A percentile compares a stretch with the other conserved stretches of the same genome.
These are phyloP conservation scores for Penicillium psychrosexuale DNA, from an alignment of 2,329 filamentous ascomycete species.

Conservation along the genomic window DNA sequence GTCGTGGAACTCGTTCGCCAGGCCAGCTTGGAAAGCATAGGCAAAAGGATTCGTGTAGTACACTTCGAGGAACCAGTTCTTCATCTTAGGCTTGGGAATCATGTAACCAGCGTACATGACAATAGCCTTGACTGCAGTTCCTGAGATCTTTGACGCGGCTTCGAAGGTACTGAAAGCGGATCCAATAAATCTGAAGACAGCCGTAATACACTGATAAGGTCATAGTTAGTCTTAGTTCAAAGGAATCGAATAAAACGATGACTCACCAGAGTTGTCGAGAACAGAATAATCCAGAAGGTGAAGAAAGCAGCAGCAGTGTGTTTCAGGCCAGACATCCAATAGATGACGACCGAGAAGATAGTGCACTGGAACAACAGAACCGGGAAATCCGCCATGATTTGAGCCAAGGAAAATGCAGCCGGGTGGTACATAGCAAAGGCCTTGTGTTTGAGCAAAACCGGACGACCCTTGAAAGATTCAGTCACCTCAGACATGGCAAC, in stretches of 20 bases:
- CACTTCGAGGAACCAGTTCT: slow-evolving; percentile 49
- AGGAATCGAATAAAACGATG: neutral
- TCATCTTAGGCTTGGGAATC: slow-evolving; percentile 44
- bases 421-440: slow-evolving; percentile 57
- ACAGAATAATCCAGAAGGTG: slow-evolving; percentile 53
- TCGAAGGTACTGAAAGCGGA: slow-evolving; percentile 55
- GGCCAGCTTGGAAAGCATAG: slow-evolving; percentile 31
- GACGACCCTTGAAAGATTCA: slow-evolving; percentile 57
- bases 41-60: slow-evolving; percentile 34
- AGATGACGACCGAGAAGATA: slow-evolving; percentile 55
- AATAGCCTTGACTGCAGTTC: slow-evolving; percentile 28
- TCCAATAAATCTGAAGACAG: slow-evolving; percentile 54
- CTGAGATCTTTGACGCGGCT: slow-evolving; percentile 52
- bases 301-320: slow-evolving; percentile 55
- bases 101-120: slow-evolving; percentile 40
- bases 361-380: slow-evolving; percentile 58
- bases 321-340: slow-evolving; percentile 61
- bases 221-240: slow-evolving; percentile 1
- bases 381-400: slow-evolving; percentile 48
- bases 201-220: slow-evolving; percentile 48
- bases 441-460: slow-evolving; percentile 57
- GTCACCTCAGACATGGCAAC: slow-evolving; percentile 64
- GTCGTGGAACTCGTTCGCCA: slow-evolving; percentile 33
- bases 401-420: slow-evolving; percentile 34
- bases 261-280: slow-evolving; percentile 7